phyloP scores from a whole-genome alignment of 805 yeast species.

The Danielozyma ontarioensis region DNA sequence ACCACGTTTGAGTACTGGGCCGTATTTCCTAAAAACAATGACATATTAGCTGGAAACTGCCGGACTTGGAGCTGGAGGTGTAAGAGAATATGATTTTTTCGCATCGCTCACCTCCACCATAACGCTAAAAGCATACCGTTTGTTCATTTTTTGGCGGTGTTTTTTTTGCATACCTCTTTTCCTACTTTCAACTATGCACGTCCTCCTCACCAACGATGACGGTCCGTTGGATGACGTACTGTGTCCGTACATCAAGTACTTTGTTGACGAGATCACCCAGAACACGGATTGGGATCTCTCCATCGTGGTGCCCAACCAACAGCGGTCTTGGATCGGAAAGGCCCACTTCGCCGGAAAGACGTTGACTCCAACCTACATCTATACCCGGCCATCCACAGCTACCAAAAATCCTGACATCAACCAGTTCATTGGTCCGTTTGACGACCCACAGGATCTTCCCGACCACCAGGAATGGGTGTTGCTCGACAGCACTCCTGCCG shows the following conservation, averaged over 20 bases:
- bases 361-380: slow-evolving; percentile 58
- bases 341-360: slow-evolving; percentile 86
- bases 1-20: slow-evolving; percentile 38
- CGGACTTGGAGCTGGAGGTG: neutral
- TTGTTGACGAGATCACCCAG: slow-evolving; percentile 62
- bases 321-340: slow-evolving; percentile 94
- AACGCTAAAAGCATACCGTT: too few species aligned
- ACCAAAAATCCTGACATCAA: slow-evolving; percentile 16
- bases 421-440: slow-evolving; percentile 64
- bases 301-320: slow-evolving; percentile 80
- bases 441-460: slow-evolving; percentile 29
- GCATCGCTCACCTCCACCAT: too few species aligned
- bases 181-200: slow-evolving; percentile 32
- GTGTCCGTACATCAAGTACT: slow-evolving; percentile 81
- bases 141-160: neutral
- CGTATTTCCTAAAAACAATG: slow-evolving; percentile 51
- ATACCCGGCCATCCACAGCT: slow-evolving; percentile 38
- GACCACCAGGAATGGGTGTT: slow-evolving; percentile 77
- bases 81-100: too few species aligned
- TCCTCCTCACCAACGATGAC: slow-evolving; percentile 83
- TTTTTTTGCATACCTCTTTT: neutral
- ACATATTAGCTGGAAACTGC: slow-evolving; percentile 38
- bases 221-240: slow-evolving; percentile 81
- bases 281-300: slow-evolving; percentile 81
- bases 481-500: slow-evolving; percentile 92